Percentiles rank a stretch among this genome's conserved stretches.
phyloP scores from a whole-genome alignment of 139 green algal species.

The Coccomyxa sp. region DNA sequence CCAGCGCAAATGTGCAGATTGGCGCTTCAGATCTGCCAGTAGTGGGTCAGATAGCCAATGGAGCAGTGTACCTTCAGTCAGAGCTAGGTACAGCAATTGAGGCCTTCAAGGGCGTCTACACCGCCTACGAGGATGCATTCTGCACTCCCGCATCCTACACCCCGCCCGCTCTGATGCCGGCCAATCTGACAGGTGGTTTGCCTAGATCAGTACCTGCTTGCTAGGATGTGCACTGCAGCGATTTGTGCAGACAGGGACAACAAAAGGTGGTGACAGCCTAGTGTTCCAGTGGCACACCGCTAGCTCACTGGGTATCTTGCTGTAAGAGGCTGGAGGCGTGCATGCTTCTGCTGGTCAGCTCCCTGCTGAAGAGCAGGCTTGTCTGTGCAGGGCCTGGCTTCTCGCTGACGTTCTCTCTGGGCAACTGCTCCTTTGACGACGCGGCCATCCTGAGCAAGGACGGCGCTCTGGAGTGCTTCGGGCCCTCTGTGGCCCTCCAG shows the following conservation, averaged over 20 bases:
- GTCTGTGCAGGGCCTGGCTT: background rate
- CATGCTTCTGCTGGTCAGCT: background rate
- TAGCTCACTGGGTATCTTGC: no score
- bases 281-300: background rate
- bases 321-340: background rate
- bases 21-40: background rate
- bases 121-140: background rate
- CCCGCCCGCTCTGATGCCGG: background rate
- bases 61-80: background rate
- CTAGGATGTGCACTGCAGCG: no score
- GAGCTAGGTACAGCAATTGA: background rate
- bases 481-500: background rate
- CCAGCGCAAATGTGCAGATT: background rate
- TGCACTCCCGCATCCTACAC: background rate
- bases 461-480: background rate
- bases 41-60: background rate
- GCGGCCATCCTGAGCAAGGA: background rate
- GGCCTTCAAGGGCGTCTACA: background rate
- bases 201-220: background rate
- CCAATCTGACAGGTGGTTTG: background rate
- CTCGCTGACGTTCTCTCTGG: background rate
- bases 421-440: slow-evolving; percentile 1
- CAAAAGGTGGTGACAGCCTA: background rate
- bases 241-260: background rate
- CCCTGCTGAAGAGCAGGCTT: background rate